Evolutionary conservation across 805 yeast genomes (phyloP).

Genomic region (Nakazawaea siamensis): DNA sequence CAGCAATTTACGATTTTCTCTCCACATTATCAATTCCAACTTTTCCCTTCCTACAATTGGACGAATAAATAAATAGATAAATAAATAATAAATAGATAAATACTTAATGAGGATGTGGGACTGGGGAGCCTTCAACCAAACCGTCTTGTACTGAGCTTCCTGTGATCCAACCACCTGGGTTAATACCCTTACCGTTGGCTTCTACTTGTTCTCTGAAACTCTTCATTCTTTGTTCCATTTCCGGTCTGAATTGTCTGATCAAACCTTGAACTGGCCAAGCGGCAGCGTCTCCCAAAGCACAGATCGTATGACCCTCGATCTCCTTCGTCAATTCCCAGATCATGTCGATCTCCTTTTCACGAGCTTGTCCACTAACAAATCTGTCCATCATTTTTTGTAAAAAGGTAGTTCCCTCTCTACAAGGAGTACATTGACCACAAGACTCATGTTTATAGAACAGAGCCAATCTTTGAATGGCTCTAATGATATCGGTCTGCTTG

Average conservation of each 20-base stretch:
- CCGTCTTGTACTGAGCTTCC: constrained; percentile 56
- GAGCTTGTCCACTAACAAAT: constrained; percentile 71
- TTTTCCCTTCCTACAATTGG: no score
- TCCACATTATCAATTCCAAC: no score
- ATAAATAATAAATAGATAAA: constrained; percentile 1
- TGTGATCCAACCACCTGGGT: constrained; percentile 75
- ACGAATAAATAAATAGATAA: constrained; percentile 4
- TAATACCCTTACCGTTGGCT: constrained; percentile 31
- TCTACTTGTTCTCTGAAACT: constrained; percentile 40
- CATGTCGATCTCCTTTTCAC: constrained; percentile 75
- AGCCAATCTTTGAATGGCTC: constrained; percentile 80
- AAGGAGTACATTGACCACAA: constrained; percentile 92
- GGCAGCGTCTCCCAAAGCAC: constrained; percentile 90
- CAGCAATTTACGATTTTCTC: no score
- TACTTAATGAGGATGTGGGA: constrained; percentile 24
- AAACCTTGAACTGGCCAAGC: constrained; percentile 93
- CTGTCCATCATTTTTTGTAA: constrained; percentile 78
- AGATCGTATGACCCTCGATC: constrained; percentile 86
- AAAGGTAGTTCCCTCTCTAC: constrained; percentile 92
- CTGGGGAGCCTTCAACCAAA: constrained; percentile 50
- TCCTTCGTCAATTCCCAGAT: constrained; percentile 78
- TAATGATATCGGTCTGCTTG: constrained; percentile 75
- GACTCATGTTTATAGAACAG: constrained; percentile 88
- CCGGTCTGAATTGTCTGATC: constrained; percentile 77
- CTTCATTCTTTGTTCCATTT: constrained; percentile 67